Conservation (phyloP, 2,329 filamentous ascomycete species). For the Rosellinia necatrix region DNA sequence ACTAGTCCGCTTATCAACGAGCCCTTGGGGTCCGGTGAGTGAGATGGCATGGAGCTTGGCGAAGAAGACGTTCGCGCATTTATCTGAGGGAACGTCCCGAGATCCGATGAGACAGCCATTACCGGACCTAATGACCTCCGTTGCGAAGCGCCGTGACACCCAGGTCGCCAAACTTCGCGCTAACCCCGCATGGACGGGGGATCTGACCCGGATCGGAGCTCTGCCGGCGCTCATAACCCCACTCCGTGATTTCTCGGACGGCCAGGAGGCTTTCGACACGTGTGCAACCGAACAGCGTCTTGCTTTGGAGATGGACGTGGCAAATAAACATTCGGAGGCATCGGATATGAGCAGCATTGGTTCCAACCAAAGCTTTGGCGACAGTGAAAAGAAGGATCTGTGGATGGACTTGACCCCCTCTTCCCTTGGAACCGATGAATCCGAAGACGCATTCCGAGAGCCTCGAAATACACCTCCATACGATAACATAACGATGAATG, state of each 20-base stretch:
- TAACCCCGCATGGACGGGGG: neutral
- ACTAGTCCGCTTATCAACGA: constrained; percentile 7
- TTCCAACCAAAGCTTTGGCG: neutral
- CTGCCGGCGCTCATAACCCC: neutral
- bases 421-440: neutral
- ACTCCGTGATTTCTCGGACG: constrained; percentile 14
- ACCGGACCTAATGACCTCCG: constrained; percentile 10
- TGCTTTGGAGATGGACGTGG: neutral
- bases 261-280: constrained; percentile 9
- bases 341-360: neutral
- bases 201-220: neutral
- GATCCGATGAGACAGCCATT: constrained; percentile 15
- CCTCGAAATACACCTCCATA: neutral
- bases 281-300: constrained; percentile 1
- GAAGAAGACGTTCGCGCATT: constrained; percentile 14
- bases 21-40: constrained; percentile 8
- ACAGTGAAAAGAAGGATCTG: neutral
- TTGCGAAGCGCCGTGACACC: constrained; percentile 5
- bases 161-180: constrained; percentile 2
- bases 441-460: neutral
- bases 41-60: constrained; percentile 10
- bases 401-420: constrained; percentile 2
- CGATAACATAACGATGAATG: neutral
- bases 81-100: constrained; percentile 9
- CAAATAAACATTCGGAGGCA: neutral